Conservation (phyloP, 371 early-diverging fungal species). For the Encephalitozoon intestinalis region DNA sequence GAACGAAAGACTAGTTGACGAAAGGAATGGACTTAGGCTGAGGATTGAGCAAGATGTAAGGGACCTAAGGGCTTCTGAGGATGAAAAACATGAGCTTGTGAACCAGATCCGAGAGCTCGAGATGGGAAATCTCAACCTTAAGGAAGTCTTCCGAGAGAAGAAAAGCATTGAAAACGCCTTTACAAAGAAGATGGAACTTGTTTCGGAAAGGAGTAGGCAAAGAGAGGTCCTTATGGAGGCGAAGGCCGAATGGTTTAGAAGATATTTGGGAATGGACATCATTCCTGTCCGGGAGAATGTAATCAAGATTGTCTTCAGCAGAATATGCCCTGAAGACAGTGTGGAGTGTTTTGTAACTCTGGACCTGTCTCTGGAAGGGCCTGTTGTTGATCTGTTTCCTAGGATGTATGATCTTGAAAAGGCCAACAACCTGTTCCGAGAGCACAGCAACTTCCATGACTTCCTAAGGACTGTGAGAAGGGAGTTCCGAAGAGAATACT, state of each 20-base stretch:
- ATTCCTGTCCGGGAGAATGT: neutral
- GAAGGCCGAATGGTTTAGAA: constrained; percentile 12
- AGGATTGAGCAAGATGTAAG: neutral
- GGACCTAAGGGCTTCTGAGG: constrained; percentile 1
- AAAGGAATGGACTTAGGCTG: neutral
- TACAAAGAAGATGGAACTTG: neutral
- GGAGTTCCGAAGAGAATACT: constrained; percentile 27
- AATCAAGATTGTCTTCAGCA: constrained; percentile 30
- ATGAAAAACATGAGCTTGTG: constrained; percentile 27
- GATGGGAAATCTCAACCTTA: neutral
- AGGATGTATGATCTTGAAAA: constrained; percentile 28
- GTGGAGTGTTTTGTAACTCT: constrained; percentile 34
- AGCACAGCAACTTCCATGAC: constrained; percentile 23
- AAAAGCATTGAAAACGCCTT: neutral
- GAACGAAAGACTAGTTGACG: constrained; percentile 13
- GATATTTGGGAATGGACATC: constrained; percentile 41
- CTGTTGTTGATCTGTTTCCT: constrained; percentile 30
- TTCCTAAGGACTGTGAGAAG: constrained; percentile 20
- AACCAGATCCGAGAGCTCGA: constrained; percentile 36
- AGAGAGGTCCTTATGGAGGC: constrained; percentile 13
- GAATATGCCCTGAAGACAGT: constrained; percentile 8
- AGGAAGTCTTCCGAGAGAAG: neutral
- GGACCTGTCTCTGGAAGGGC: constrained; percentile 16
- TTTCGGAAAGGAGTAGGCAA: neutral
- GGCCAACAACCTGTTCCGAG: constrained; percentile 8